Percentiles rank a stretch among this genome's conserved stretches.
phyloP scores from a whole-genome alignment of 2,329 filamentous ascomycete species.

The Aspergillus bombycis region DNA sequence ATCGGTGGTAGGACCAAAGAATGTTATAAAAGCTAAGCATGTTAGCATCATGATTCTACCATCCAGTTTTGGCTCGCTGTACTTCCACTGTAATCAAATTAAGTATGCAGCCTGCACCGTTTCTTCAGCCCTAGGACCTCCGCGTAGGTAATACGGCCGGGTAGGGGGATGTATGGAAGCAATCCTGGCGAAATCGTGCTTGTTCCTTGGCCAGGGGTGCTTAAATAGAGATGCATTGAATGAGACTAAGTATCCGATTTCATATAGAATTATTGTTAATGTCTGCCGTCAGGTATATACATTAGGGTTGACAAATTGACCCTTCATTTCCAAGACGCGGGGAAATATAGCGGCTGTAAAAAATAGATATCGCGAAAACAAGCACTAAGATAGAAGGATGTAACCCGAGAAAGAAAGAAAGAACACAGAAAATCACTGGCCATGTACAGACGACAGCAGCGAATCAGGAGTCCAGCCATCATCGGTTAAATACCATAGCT shows the following conservation, averaged over 20 bases:
- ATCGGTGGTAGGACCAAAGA: no score
- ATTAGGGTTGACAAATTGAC: neutral
- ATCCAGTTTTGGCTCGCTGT: no score
- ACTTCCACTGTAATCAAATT: no score
- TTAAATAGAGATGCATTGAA: neutral
- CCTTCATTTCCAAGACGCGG: neutral
- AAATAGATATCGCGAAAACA: neutral
- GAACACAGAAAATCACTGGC: constrained; percentile 10
- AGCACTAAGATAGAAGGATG: neutral
- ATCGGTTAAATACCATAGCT: constrained; percentile 12
- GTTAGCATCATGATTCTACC: no score
- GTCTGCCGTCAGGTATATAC: neutral
- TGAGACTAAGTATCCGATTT: neutral
- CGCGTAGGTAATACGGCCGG: no score
- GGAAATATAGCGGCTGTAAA: neutral
- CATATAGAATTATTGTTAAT: neutral
- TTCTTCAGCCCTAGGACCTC: no score
- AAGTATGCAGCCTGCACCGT: no score
- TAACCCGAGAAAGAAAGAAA: neutral
- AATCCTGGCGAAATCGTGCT: no score
- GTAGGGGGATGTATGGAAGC: no score
- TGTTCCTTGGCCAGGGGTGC: neutral
- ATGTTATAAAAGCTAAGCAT: no score
- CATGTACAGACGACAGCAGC: constrained; percentile 27
- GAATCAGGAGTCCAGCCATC: constrained; percentile 28